Conservation (phyloP, 495 filamentous ascomycete genomes). For the Ascodesmis nigricans region DNA sequence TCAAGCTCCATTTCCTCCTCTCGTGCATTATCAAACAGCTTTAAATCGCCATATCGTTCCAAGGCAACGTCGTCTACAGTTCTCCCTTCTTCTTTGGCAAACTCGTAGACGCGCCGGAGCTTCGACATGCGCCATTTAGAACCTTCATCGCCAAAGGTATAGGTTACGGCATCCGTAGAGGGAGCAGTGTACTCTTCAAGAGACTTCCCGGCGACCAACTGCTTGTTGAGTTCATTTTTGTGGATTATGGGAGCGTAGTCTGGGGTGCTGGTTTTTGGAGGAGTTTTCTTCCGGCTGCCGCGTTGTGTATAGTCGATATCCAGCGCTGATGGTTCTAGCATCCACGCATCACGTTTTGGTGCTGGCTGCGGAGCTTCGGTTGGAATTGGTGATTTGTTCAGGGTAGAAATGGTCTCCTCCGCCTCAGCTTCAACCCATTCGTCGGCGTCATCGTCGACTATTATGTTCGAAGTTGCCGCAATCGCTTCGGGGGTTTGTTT, state of each 20-base stretch:
- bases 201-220: constrained; percentile 38
- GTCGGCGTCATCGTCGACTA: constrained; percentile 21
- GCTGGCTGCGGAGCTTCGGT: constrained; percentile 9
- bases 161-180: constrained; percentile 44
- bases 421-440: constrained; percentile 28
- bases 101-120: constrained; percentile 63
- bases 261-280: constrained; percentile 33
- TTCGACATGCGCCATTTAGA: constrained; percentile 92
- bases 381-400: constrained; percentile 25
- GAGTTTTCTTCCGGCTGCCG: constrained; percentile 30
- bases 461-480: constrained; percentile 6
- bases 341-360: constrained; percentile 65
- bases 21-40: constrained; percentile 75
- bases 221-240: constrained; percentile 54
- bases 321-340: constrained; percentile 62
- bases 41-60: constrained; percentile 59
- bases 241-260: constrained; percentile 61
- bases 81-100: constrained; percentile 48
- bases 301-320: constrained; percentile 72
- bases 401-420: constrained; percentile 26
- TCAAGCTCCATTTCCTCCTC: constrained; percentile 92
- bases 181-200: constrained; percentile 27
- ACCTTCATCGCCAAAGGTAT: constrained; percentile 75
- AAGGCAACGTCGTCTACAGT: constrained; percentile 58
- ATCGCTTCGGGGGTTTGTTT: constrained; percentile 2